These are phyloP conservation scores for Tylopilus sp. DNA, from an alignment of 768 basidiomycete species.

Conservation along the genomic window DNA sequence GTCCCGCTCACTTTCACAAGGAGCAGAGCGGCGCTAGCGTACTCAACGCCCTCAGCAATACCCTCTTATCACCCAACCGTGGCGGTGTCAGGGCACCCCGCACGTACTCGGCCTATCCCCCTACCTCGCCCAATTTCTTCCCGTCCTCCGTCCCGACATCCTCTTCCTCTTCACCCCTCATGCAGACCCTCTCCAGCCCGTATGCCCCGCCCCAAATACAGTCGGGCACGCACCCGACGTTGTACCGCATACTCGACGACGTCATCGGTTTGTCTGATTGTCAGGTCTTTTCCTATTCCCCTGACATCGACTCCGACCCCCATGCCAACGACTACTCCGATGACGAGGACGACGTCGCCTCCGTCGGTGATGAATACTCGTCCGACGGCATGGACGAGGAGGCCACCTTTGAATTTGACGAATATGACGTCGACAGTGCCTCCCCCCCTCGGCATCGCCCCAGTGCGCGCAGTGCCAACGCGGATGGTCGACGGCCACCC, in stretches of 20 bases:
- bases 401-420: slow-evolving; percentile 73
- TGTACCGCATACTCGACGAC: slow-evolving; percentile 86
- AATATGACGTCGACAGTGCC: slow-evolving; percentile 64
- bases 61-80: slow-evolving; percentile 70
- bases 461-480: slow-evolving; percentile 8
- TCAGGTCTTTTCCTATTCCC: slow-evolving; percentile 93
- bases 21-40: slow-evolving; percentile 75
- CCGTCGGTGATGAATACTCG: slow-evolving; percentile 66
- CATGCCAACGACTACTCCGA: slow-evolving; percentile 81
- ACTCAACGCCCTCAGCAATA: slow-evolving; percentile 81
- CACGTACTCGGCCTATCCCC: slow-evolving; percentile 85
- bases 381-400: slow-evolving; percentile 72
- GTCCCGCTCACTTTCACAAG: slow-evolving; percentile 84
- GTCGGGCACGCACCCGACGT: slow-evolving; percentile 81
- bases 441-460: slow-evolving; percentile 9
- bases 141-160: slow-evolving; percentile 66
- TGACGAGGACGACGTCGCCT: slow-evolving; percentile 72
- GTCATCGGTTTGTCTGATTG: slow-evolving; percentile 88
- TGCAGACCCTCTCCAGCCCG: slow-evolving; percentile 57
- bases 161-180: slow-evolving; percentile 68
- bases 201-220: slow-evolving; percentile 68
- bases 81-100: slow-evolving; percentile 67
- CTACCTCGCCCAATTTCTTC: slow-evolving; percentile 67
- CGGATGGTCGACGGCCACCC: slow-evolving; percentile 4
- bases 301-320: slow-evolving; percentile 92